Evolutionary conservation across 2,329 filamentous ascomycete species (phyloP).

Genomic region (Trichoderma hamatum): DNA sequence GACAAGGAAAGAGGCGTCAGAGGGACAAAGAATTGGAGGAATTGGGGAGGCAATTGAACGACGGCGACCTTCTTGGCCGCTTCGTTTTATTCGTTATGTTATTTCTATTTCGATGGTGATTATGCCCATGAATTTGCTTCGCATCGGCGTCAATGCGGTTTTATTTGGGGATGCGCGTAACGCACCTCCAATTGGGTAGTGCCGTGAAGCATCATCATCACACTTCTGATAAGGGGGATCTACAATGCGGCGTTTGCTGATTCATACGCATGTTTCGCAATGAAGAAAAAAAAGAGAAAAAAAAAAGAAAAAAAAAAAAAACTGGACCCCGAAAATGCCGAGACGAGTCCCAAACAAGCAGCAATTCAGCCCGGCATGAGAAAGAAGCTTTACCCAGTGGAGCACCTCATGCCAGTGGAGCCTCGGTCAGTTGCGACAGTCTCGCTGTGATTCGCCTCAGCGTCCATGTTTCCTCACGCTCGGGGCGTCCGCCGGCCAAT

Average conservation of each 20-base stretch:
- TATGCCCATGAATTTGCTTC: not conserved
- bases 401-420: conserved; percentile 4
- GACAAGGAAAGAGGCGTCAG: not conserved
- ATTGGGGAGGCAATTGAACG: not conserved
- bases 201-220: not conserved
- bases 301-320: not conserved
- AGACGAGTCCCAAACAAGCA: conserved; percentile 1
- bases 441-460: conserved; percentile 12
- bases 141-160: not conserved
- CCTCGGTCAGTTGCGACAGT: conserved; percentile 15
- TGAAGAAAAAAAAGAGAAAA: not conserved
- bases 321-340: conserved; percentile 20
- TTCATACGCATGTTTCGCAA: conserved; percentile 6
- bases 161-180: not conserved
- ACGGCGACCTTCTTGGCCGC: not conserved
- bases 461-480: not conserved
- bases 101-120: not conserved
- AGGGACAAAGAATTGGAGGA: not conserved
- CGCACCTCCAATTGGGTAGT: not conserved
- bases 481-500: conserved; percentile 9
- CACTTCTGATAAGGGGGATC: conserved; percentile 1
- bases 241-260: conserved; percentile 15
- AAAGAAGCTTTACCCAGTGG: conserved; percentile 20
- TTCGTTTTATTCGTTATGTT: not conserved
- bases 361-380: not conserved